A percentile compares a stretch with the other conserved stretches of the same genome.
Evolutionary conservation across 768 basidiomycete genomes (phyloP).

Genomic region (Gloeophyllum trabeum): DNA sequence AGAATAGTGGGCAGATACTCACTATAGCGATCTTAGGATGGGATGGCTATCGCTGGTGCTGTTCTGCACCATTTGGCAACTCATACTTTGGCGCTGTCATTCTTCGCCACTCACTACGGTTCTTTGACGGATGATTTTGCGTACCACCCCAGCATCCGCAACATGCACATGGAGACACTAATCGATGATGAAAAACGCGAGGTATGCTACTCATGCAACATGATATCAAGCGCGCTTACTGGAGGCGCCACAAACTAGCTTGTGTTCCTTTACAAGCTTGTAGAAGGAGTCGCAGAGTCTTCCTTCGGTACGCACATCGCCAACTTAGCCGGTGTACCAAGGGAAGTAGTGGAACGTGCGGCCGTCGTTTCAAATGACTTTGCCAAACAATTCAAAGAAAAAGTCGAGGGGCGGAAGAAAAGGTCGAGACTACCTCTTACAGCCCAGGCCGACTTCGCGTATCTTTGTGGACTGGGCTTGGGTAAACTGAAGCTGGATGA

Average conservation of each 20-base stretch:
- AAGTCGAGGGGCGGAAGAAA: slow-evolving; percentile 54
- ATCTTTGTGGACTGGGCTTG: slow-evolving; percentile 51
- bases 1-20: background rate
- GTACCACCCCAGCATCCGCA: slow-evolving; percentile 86
- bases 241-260: slow-evolving; percentile 36
- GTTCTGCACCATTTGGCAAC: slow-evolving; percentile 93
- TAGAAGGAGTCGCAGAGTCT: slow-evolving; percentile 75
- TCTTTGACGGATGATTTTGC: slow-evolving; percentile 90
- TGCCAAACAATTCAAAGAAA: slow-evolving; percentile 77
- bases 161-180: slow-evolving; percentile 92
- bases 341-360: slow-evolving; percentile 77
- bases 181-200: slow-evolving; percentile 89
- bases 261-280: slow-evolving; percentile 90
- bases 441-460: slow-evolving; percentile 86
- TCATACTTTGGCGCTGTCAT: slow-evolving; percentile 80
- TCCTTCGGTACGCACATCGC: slow-evolving; percentile 95
- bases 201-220: too few species aligned
- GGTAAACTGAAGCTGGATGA: slow-evolving; percentile 41
- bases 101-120: slow-evolving; percentile 98
- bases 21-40: slow-evolving; percentile 45
- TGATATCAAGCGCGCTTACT: too few species aligned
- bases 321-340: slow-evolving; percentile 85
- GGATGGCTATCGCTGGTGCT: slow-evolving; percentile 97
- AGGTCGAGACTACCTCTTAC: slow-evolving; percentile 59
- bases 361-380: slow-evolving; percentile 81